Evolutionary conservation across 176 grass and related monocot species (phyloP).

Genomic region (Oryza punctata): DNA sequence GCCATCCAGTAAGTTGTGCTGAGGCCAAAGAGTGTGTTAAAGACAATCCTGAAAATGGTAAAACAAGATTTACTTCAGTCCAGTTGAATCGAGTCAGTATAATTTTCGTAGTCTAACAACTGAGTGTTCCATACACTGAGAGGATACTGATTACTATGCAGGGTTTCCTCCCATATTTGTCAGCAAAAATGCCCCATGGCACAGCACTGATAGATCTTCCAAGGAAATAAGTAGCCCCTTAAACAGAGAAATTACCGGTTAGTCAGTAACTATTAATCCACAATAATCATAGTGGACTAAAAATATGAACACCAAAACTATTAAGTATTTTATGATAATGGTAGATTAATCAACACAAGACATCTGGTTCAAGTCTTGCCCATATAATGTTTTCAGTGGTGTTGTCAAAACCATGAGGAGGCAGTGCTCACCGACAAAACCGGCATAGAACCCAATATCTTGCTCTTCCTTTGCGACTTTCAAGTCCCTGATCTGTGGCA

Average conservation of each 20-base stretch:
- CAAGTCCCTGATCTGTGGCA: conserved; percentile 67
- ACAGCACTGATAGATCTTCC: conserved; percentile 67
- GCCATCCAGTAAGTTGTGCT: conserved; percentile 78
- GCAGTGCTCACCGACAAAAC: conserved; percentile 62
- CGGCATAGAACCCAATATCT: conserved; percentile 80
- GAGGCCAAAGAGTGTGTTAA: conserved; percentile 77
- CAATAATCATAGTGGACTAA: neutral
- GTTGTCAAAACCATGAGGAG: neutral
- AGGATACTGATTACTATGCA: conserved; percentile 68
- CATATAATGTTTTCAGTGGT: neutral
- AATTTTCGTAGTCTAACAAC: neutral
- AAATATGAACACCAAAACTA: neutral
- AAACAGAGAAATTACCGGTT: conserved; percentile 12
- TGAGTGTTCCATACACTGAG: conserved; percentile 53
- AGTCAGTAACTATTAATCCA: neutral
- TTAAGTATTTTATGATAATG: neutral
- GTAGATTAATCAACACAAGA: neutral
- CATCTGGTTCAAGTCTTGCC: neutral
- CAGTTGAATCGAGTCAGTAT: neutral
- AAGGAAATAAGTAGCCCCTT: conserved; percentile 64
- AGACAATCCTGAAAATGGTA: conserved; percentile 50
- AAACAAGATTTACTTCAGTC: neutral
- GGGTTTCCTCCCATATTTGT: conserved; percentile 74
- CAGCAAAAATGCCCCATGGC: conserved; percentile 76
- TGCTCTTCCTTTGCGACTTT: conserved; percentile 65